Evolutionary conservation across 768 basidiomycete species (phyloP).

Genomic region (Tylopilus sp.): DNA sequence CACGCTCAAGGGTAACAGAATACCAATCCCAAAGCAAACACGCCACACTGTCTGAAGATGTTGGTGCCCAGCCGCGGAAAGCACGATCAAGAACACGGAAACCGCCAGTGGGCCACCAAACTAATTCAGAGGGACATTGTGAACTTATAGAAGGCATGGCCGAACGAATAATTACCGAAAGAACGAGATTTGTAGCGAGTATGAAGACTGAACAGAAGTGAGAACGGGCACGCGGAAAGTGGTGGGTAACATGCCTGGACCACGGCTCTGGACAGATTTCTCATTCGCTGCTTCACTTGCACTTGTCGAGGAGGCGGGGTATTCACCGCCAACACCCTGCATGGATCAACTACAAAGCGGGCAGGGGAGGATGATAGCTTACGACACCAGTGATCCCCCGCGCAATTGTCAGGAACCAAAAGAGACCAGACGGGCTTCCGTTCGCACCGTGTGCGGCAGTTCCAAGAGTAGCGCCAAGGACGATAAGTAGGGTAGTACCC

Average conservation of each 20-base stretch:
- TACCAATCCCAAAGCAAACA: slow-evolving; percentile 62
- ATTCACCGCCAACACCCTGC: slow-evolving; percentile 74
- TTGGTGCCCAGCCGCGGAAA: slow-evolving; percentile 61
- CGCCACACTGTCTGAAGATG: slow-evolving; percentile 67
- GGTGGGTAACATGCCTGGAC: slow-evolving; percentile 45
- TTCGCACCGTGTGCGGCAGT: slow-evolving; percentile 65
- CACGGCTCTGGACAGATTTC: slow-evolving; percentile 54
- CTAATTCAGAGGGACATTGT: slow-evolving; percentile 26
- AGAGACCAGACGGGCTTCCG: slow-evolving; percentile 54
- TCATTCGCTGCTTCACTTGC: slow-evolving; percentile 76
- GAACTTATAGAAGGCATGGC: not conserved
- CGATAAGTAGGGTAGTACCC: slow-evolving; percentile 63
- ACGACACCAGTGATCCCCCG: slow-evolving; percentile 69
- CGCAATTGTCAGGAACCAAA: slow-evolving; percentile 74
- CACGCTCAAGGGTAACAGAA: slow-evolving; percentile 60
- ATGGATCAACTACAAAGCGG: slow-evolving; percentile 2
- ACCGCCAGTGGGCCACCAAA: slow-evolving; percentile 68
- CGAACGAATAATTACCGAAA: slow-evolving; percentile 42
- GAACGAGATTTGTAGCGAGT: slow-evolving; percentile 72
- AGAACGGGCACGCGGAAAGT: not conserved
- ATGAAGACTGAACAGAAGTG: slow-evolving; percentile 50
- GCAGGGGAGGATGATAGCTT: slow-evolving; percentile 16
- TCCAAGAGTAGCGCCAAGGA: slow-evolving; percentile 62
- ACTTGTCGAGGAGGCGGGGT: slow-evolving; percentile 67
- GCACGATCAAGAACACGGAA: slow-evolving; percentile 62